These are phyloP conservation scores for Chalciporus piperatus DNA, from an alignment of 768 basidiomycete species.

Conservation along the genomic window DNA sequence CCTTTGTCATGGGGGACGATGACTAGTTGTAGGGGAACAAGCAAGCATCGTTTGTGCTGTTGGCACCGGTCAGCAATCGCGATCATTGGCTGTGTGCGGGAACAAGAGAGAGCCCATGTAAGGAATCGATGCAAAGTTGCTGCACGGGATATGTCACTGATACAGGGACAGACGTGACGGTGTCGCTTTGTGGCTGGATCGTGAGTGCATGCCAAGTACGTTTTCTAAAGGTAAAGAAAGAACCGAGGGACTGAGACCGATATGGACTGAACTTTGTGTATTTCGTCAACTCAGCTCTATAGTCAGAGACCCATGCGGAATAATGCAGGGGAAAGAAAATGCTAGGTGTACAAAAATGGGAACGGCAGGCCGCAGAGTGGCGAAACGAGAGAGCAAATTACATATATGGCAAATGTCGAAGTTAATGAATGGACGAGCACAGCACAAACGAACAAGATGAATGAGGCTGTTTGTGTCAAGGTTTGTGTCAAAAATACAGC, in stretches of 20 bases:
- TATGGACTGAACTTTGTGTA: background rate
- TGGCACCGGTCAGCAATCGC: constrained; percentile 11
- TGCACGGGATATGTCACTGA: constrained; percentile 3
- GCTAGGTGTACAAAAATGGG: background rate
- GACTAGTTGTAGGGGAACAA: constrained; percentile 11
- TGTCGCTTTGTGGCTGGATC: background rate
- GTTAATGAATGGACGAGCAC: constrained; percentile 5
- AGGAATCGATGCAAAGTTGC: too few relatives aligned
- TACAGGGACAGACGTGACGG: too few relatives aligned
- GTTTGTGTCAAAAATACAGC: background rate
- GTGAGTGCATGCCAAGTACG: background rate
- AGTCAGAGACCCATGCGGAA: background rate
- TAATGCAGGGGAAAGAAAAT: background rate
- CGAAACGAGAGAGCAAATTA: background rate
- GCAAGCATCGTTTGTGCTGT: constrained; percentile 10
- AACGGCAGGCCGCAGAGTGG: background rate
- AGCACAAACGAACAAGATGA: background rate
- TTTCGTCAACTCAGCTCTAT: background rate
- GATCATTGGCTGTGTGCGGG: constrained; percentile 17
- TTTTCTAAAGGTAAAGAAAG: background rate
- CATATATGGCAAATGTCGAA: constrained; percentile 10
- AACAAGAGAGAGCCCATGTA: background rate
- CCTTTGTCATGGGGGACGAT: background rate
- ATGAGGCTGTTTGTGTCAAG: constrained; percentile 1
- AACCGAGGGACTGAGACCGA: background rate